Evolutionary conservation across 352 stramenopile genomes (phyloP), one percentile per base, ranked within the genome.

Genomic region (Phytopythium litorale): DNA sequence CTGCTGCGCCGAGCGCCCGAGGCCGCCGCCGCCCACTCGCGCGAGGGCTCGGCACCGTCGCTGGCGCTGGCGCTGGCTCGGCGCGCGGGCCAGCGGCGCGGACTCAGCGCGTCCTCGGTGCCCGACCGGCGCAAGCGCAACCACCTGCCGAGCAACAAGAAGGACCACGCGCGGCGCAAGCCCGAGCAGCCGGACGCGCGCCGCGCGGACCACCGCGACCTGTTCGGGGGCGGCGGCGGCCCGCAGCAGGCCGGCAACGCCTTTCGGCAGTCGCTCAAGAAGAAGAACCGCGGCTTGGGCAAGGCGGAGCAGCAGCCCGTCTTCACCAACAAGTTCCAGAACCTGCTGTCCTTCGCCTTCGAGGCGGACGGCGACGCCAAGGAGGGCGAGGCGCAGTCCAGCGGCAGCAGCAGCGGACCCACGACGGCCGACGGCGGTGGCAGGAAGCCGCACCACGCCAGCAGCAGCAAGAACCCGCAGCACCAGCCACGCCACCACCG

Each of bases 281-380:
- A 80, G 42, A 65, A 57, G 56, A n/a, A 46, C 30, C 45, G 58
- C 38, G 52, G 33, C 16, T 42, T 38, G 11, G 30, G 12, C 50
- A 61, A 61, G 21, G 52, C 46, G 23, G 52, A 58, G 43, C 63
- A 87, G 48, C 58, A 52, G 18, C 68, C 71, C 6, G 77, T 89
- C 48, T 90, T 89, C 58, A 91, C 84, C 23, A 89, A 92, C 75
- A 91, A 92, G 67, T 92, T 92, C 56, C 81, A 91, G 70, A 92
- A 92, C 68, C 62, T 92, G 56, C 60, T 92, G 56, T 91, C 78
- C 53, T 89, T 91, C 61, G 79, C 81, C 16, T 81, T 89, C 21
- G 78, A 89, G 13, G 74, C 84, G 13, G 70, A 69, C 35, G 35
- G 35, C 9, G 9, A 40, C 9, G 5, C 35, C 35, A 15, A 40